These are phyloP conservation scores for Fermentozyma sake DNA, from an alignment of 1,139 yeast genomes.

Conservation along the genomic window DNA sequence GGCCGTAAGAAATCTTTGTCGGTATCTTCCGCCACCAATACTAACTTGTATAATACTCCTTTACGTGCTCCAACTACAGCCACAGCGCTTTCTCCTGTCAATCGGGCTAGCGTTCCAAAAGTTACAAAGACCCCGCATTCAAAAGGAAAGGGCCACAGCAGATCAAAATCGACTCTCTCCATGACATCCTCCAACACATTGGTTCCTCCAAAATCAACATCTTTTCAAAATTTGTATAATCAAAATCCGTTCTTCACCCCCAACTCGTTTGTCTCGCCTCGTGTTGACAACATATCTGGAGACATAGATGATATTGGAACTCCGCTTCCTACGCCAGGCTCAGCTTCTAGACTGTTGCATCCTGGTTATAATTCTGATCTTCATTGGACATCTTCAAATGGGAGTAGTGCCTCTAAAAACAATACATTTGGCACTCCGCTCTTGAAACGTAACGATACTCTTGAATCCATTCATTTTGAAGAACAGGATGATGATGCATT, in stretches of 20 bases:
- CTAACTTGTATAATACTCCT: constrained; percentile 28
- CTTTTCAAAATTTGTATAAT: constrained; percentile 13
- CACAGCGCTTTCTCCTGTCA: constrained; percentile 21
- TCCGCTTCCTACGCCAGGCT: constrained; percentile 29
- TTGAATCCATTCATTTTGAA: constrained; percentile 34
- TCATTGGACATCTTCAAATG: constrained; percentile 1
- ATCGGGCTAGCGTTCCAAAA: constrained; percentile 18
- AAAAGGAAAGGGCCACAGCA: constrained; percentile 33
- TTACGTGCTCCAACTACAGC: constrained; percentile 18
- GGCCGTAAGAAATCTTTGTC: constrained; percentile 32
- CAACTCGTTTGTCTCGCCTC: constrained; percentile 37
- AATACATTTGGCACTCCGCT: constrained; percentile 5
- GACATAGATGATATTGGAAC: constrained; percentile 30
- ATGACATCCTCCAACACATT: constrained; percentile 15
- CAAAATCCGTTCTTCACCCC: constrained; percentile 47
- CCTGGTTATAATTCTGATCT: no score
- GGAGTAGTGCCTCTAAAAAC: constrained; percentile 3
- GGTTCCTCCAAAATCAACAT: constrained; percentile 8
- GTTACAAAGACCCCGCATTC: constrained; percentile 29
- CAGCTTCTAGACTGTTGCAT: constrained; percentile 6
- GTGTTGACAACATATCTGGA: constrained; percentile 21
- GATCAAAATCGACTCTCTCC: constrained; percentile 40
- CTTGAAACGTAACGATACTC: constrained; percentile 14
- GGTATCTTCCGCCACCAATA: constrained; percentile 18
- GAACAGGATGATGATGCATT: constrained; percentile 45